Conservation (phyloP, 2,329 filamentous ascomycete genomes). For the Xylariaceae sp. region DNA sequence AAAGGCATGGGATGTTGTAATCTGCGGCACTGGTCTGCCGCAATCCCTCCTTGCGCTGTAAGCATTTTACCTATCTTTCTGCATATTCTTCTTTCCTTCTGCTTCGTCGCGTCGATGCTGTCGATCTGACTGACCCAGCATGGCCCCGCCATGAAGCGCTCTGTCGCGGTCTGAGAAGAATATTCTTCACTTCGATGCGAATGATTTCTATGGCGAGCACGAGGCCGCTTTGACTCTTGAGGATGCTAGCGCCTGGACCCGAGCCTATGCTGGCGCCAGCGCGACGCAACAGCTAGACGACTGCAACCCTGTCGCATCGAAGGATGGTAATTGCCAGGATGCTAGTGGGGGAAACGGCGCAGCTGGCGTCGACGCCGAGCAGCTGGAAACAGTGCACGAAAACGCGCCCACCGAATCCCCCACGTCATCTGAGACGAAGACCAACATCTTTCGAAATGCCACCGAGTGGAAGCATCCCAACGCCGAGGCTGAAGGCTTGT, state of each 20-base stretch:
- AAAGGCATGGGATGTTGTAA: conserved; percentile 72
- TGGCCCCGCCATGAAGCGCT: conserved; percentile 57
- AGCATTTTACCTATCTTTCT: conserved; percentile 31
- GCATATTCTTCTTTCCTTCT: conserved; percentile 2
- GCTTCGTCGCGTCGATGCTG: conserved; percentile 23
- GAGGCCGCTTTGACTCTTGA: conserved; percentile 82
- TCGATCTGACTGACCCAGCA: conserved; percentile 68
- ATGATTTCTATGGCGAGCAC: conserved; percentile 79
- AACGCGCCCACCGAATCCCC: neutral
- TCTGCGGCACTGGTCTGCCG: conserved; percentile 71
- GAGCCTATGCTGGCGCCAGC: conserved; percentile 31
- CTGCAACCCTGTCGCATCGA: neutral
- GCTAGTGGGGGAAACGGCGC: neutral
- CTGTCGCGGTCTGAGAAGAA: conserved; percentile 89
- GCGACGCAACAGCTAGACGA: conserved; percentile 9
- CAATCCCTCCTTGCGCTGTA: conserved; percentile 78
- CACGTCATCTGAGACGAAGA: neutral
- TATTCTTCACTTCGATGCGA: conserved; percentile 81
- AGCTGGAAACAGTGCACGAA: neutral
- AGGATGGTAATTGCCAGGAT: neutral
- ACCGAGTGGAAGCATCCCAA: conserved; percentile 35
- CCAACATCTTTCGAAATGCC: conserved; percentile 35
- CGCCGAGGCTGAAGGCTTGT: conserved; percentile 41
- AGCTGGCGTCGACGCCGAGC: neutral
- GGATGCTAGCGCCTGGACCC: conserved; percentile 72